These are phyloP conservation scores for Ceratobasidium sp. DNA, from an alignment of 1,284 basidiomycete species.

Conservation along the genomic window DNA sequence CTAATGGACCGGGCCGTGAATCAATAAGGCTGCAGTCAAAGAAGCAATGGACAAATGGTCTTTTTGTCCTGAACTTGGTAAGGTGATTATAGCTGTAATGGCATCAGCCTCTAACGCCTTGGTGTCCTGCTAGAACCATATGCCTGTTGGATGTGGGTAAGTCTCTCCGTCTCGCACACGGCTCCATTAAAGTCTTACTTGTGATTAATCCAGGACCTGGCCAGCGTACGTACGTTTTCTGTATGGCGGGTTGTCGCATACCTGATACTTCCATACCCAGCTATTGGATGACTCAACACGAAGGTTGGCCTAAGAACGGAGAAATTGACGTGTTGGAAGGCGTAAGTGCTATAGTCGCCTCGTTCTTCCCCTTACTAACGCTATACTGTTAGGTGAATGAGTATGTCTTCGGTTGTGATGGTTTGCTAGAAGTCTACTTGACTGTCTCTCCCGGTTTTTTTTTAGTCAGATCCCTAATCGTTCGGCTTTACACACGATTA, in stretches of 20 bases:
- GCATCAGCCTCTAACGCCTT: conserved; percentile 37
- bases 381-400: conserved; percentile 14
- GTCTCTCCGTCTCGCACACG: neutral
- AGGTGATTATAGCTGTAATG: neutral
- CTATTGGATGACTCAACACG: conserved; percentile 60
- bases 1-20: conserved; percentile 49
- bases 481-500: conserved; percentile 69
- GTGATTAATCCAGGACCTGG: conserved; percentile 63
- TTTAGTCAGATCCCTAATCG: conserved; percentile 60
- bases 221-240: conserved; percentile 59
- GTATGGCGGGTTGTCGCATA: neutral
- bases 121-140: conserved; percentile 50
- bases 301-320: conserved; percentile 65
- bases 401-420: neutral
- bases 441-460: neutral
- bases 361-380: neutral
- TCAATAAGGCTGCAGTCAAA: conserved; percentile 49
- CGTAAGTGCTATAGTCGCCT: conserved; percentile 51
- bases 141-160: conserved; percentile 56
- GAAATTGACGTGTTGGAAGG: conserved; percentile 69
- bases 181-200: neutral
- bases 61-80: conserved; percentile 44
- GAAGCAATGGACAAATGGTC: conserved; percentile 43
- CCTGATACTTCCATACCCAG: neutral
- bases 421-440: neutral